Base-by-base conservation (phyloP, 2,329 filamentous ascomycete genomes). In the Biscogniauxia marginata region DNA sequence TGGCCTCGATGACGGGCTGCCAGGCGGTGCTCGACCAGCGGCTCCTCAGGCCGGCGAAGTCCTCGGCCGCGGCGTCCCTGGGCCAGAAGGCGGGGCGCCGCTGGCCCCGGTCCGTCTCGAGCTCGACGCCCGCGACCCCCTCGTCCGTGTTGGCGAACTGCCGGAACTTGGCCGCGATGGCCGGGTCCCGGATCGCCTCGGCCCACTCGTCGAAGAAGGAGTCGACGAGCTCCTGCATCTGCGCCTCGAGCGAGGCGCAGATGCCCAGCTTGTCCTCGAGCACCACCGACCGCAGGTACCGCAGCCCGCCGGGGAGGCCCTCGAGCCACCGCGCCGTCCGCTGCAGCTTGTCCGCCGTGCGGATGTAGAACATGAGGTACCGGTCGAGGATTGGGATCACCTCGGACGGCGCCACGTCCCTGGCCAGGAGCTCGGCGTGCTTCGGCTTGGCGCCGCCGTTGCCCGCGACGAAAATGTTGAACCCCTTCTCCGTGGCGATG, bases 141-240 rank as follows among this genome's bases (percentile, higher is more conserved):
- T 93, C 91, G 13, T 78, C 71, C 0, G 90, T 93, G 78, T 96
- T 96, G 68, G 85, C 86, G 69, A 96, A 96, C 73, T 96, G 92
- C 45, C 79, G 76, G 79, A 96, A 96, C 60, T 84, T 82, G 59
- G 84, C 84, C 5, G 84, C 80, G 39, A 87, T 83, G 49, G 84
- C 81, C 0, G 90, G 89, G 56, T 86, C 80, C 48, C 83, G 83
- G 69, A 96, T 80, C 0, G 88, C 90, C 71, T 93, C 90, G 13
- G 89, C 90, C 92, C 92, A 96, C 75, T 96, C 92, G 76, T 92
- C 92, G 76, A 95, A 96, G 79, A 88, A 96, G 16, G 84, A 85
- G 62, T 86, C 88, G 5, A 96, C 90, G 1, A 96, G 83, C 50
- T 90, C 87, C 66, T 90, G 80, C 92, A 96, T 96, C 72, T 96